Evolutionary conservation across 2,329 filamentous ascomycete species (phyloP).

Genomic region (Paecilomyces sp.): DNA sequence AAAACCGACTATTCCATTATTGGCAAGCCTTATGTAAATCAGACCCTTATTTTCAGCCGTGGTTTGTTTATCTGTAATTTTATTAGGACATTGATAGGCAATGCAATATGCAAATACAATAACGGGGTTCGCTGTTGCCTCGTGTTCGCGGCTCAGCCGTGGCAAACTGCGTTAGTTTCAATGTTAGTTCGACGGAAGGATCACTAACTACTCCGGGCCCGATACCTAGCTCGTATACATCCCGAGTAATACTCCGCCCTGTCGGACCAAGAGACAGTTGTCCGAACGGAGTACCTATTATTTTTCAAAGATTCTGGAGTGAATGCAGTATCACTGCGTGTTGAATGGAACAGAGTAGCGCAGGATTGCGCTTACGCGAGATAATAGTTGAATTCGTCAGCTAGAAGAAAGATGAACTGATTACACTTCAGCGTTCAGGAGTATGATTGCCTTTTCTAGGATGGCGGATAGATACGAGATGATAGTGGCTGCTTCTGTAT

Average conservation of each 20-base stretch:
- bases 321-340: neutral
- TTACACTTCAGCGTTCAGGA: neutral
- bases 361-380: neutral
- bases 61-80: neutral
- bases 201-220: too few relatives aligned
- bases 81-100: neutral
- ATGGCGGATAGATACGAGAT: neutral
- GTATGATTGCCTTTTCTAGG: neutral
- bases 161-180: neutral
- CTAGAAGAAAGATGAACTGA: neutral
- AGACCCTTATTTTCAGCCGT: neutral
- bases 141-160: neutral
- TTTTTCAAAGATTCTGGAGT: too few relatives aligned
- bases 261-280: neutral
- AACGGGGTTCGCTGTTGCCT: neutral
- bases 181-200: too few relatives aligned
- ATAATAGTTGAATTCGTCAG: neutral
- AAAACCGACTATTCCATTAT: neutral
- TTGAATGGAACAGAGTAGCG: neutral
- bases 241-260: neutral
- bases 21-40: too few relatives aligned
- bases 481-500: neutral
- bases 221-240: too few relatives aligned
- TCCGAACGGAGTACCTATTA: neutral
- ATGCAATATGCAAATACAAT: neutral